Conservation (phyloP, 768 basidiomycete species). For the Pholiota molesta region DNA sequence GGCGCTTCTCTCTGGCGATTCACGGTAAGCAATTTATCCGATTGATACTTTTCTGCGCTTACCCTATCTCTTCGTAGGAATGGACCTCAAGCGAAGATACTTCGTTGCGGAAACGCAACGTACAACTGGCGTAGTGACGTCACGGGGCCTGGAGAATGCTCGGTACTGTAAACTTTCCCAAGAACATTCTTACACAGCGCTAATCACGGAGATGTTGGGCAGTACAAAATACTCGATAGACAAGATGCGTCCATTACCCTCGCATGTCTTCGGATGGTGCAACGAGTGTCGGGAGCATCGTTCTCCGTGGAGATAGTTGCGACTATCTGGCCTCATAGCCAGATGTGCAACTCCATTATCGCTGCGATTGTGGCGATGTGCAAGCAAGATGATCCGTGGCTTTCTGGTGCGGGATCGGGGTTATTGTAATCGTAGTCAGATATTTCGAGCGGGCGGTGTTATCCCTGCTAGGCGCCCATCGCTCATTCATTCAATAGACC, state of each 20-base stretch:
- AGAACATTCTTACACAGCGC: background rate
- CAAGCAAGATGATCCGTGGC: constrained; percentile 1
- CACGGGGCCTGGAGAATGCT: background rate
- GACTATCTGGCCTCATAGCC: constrained; percentile 2
- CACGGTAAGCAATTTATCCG: background rate
- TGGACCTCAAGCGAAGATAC: background rate
- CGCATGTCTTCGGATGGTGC: background rate
- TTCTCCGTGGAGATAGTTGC: background rate
- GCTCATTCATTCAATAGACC: no score
- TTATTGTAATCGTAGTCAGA: background rate
- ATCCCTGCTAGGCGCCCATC: no score
- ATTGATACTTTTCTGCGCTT: background rate
- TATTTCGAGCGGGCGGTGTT: no score
- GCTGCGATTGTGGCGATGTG: background rate
- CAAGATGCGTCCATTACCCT: background rate
- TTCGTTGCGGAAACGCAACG: background rate
- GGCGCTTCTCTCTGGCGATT: background rate
- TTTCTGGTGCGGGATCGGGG: background rate
- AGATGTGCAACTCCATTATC: background rate
- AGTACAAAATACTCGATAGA: background rate
- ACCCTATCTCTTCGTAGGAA: background rate
- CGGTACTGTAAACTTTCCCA: background rate
- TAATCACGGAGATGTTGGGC: no score
- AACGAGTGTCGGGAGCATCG: background rate
- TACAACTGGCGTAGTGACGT: background rate